Evolutionary conservation across 352 stramenopile species (phyloP).

Genomic region (Pythium volutum): DNA sequence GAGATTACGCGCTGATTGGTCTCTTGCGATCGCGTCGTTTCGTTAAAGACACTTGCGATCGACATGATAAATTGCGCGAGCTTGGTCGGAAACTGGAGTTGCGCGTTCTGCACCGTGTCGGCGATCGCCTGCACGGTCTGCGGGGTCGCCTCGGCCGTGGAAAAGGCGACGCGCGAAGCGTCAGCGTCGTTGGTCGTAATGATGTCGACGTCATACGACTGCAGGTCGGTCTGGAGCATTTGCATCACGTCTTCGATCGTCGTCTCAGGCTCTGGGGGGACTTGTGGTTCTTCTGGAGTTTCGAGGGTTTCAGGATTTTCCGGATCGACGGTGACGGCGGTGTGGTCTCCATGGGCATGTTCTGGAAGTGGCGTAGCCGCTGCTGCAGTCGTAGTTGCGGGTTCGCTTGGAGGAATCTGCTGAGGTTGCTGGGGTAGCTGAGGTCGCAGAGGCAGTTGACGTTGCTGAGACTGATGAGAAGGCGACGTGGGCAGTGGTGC

Average conservation of each 20-base stretch:
- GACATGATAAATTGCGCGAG: conserved; percentile 19
- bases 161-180: not conserved
- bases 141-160: not conserved
- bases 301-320: too few species aligned
- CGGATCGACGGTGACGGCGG: not conserved
- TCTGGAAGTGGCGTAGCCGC: not conserved
- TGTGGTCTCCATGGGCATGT: not conserved
- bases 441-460: too few species aligned
- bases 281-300: too few species aligned
- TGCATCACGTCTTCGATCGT: not conserved
- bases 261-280: not conserved
- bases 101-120: conserved; percentile 12
- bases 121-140: not conserved
- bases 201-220: not conserved
- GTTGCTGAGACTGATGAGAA: too few species aligned
- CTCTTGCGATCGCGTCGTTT: not conserved
- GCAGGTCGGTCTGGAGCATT: not conserved
- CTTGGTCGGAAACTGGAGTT: conserved; percentile 19
- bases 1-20: conserved; percentile 9
- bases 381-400: not conserved
- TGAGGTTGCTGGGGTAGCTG: not conserved
- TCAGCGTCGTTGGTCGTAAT: not conserved
- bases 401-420: not conserved
- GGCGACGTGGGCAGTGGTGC: not conserved
- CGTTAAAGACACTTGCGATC: conserved; percentile 9